Evolutionary conservation across 768 basidiomycete genomes (phyloP), one percentile per base, ranked within the genome.

Genomic region (Gymnopilus dilepis): DNA sequence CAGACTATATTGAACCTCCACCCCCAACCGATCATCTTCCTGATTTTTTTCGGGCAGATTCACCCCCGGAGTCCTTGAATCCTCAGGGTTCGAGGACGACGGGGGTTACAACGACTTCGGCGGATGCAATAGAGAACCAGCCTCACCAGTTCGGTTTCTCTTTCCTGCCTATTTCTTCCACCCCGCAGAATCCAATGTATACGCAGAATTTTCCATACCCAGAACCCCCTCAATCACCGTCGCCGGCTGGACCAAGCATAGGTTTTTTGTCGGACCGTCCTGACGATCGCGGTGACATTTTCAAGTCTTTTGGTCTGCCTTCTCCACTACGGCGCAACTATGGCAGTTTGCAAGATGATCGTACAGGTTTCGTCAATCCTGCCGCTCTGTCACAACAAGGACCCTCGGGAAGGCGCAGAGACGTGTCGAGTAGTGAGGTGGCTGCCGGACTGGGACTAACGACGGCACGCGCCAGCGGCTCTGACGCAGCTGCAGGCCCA

Each of bases 191-290:
- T 56, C 70, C 73, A 26, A 68, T 81, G 71, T 78, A 79, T 68
- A 67, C 82, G 74, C 73, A 80, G 12, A 77, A 69, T 57, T 82
- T 82, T 62, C 80, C 82, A 21, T 84, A 81, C 71, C 84, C 84
- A 7, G 84, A 86, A 67, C 79, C 84, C 17, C 85, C 85, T 5
- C 80, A 82, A 59, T 86, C 85, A 6, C 87, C 87, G 17, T 80
- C 85, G 2, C 86, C 87, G 6, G 76, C 78, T 24, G 75, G 79
- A 42, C 61, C 72, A 26, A 73, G 69, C 43, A 31, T 69, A 53
- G 65, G 65, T 37, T 57, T 66, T 9, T 69, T 72, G 54, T 58
- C 70, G 28, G 70, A 64, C 42, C 74, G 72, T 48, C 66, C 66
- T 54, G 72, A 72, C 22, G 77, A 77, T 26, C 74, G 80, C 41